Conservation (phyloP, 2,329 filamentous ascomycete genomes). For the Stachybotrys elegans region DNA sequence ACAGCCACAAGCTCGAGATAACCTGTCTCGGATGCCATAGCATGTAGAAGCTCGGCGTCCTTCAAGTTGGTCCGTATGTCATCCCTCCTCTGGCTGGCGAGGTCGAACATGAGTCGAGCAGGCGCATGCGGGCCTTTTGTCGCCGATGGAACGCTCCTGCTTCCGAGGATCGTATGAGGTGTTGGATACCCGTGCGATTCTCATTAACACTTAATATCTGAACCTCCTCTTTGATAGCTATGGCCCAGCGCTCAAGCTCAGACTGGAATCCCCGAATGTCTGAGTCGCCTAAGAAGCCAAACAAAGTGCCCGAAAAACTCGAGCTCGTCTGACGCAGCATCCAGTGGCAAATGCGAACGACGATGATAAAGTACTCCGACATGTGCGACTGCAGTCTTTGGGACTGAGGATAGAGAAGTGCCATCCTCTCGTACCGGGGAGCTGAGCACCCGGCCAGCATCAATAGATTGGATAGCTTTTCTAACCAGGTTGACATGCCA, state of each 20-base stretch:
- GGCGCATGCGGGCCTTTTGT: too few relatives aligned
- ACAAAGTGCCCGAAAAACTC: constrained; percentile 23
- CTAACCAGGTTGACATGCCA: constrained; percentile 26
- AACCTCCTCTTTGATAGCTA: constrained; percentile 27
- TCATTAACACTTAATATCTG: too few relatives aligned
- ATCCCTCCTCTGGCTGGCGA: too few relatives aligned
- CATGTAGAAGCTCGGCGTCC: too few relatives aligned
- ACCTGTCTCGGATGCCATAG: too few relatives aligned
- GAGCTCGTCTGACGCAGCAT: constrained; percentile 26
- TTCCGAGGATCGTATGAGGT: too few relatives aligned
- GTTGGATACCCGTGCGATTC: too few relatives aligned
- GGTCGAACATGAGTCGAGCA: too few relatives aligned
- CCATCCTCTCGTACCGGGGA: constrained; percentile 33
- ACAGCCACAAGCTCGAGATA: too few relatives aligned
- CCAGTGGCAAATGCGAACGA: constrained; percentile 32
- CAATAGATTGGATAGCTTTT: constrained; percentile 33
- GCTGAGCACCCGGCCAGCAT: constrained; percentile 34
- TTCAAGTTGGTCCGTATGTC: too few relatives aligned
- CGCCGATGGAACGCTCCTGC: too few relatives aligned
- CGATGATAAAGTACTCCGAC: constrained; percentile 34
- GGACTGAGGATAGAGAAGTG: constrained; percentile 32
- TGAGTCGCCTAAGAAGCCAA: constrained; percentile 22
- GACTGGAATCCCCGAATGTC: constrained; percentile 25
- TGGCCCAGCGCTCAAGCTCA: constrained; percentile 27
- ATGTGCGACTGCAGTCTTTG: constrained; percentile 27